A percentile compares a stretch with the other conserved stretches of the same genome.
Evolutionary conservation across 345 rosid genomes (phyloP).

Genomic region (thale cress (Arabidopsis thaliana)): DNA sequence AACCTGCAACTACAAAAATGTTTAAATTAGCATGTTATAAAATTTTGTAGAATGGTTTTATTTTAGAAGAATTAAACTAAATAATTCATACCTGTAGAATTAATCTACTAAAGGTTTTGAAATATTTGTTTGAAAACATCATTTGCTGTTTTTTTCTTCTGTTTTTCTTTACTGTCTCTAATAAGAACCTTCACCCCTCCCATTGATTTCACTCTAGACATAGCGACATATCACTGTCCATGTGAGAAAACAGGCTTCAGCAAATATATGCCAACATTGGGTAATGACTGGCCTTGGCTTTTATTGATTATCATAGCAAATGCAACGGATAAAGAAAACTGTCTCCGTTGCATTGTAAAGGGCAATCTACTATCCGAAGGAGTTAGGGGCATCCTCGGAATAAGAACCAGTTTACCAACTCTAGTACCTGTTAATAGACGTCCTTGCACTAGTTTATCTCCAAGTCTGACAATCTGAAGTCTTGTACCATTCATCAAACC

Average conservation of each 20-base stretch:
- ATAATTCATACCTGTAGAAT: too few relatives aligned
- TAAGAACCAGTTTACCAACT: background rate
- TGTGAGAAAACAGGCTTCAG: background rate
- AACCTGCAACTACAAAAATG: too few relatives aligned
- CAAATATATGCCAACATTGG: background rate
- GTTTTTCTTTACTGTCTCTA: background rate
- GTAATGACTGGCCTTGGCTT: background rate
- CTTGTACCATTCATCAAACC: background rate
- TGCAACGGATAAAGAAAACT: background rate
- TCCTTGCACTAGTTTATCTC: too few relatives aligned
- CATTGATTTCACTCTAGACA: background rate
- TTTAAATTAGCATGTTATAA: too few relatives aligned
- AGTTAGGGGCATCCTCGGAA: background rate
- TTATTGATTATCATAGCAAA: slow-evolving; percentile 10
- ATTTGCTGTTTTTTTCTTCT: background rate
- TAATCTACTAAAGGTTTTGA: too few relatives aligned
- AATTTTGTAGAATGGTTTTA: too few relatives aligned
- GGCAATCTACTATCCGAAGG: background rate
- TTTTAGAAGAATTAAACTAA: too few relatives aligned
- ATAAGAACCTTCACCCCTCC: background rate
- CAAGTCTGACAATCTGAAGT: background rate
- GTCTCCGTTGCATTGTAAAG: background rate
- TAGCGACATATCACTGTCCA: background rate
- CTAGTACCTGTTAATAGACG: background rate
- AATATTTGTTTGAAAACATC: background rate